Base-by-base conservation (phyloP, 768 basidiomycete species). In the Russula compacta region DNA sequence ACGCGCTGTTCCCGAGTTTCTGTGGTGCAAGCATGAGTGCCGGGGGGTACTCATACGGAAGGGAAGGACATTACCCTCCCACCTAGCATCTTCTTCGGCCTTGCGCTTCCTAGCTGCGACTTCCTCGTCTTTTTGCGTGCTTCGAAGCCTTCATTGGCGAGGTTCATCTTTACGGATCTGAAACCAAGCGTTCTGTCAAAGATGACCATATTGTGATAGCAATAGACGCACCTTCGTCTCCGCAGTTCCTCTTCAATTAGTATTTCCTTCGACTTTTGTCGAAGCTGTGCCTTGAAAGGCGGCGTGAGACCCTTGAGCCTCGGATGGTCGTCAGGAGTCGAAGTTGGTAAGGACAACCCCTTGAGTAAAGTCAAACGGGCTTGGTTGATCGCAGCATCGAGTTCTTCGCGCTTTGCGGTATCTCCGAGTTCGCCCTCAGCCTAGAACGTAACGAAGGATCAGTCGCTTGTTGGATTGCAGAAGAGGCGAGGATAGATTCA, bases 101-200 rank as follows among this genome's bases (percentile, higher is more conserved):
- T 95, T 95, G 56, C 93, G 81, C 72, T 95, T 95, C 75, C 74
- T 84, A 39, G 83, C 68, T 24, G 78, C 73, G 11, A 87, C 79
- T 66, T 94, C 94, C 59, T 92, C 91, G 55, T 97, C 70, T 92
- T 93, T 78, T 87, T 90, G 68, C 86, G 81, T n/a, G 94, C 94
- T 70, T 95, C 93, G 5, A 94, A 76, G 3, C 92, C 92, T 72
- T 94, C 92, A 67, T 94, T 94, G 8, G 92, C 92, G 58, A 94
- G 73, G 70, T 92, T 92, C 84, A 92, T 84, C 77, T 93, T 93
- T 68, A 92, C 74, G 1, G 92, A 89, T 69, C 91, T 92, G 65
- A 4, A 39, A 24, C n/a, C n/a, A 36, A 42, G 19, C 62, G 66
- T 42, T 58, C 47, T 14, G 56, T 46, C 21, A 43, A 42, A 61